These are phyloP conservation scores for Metroxylon sagu DNA, from an alignment of 176 grass and related monocot species.

Conservation along the genomic window DNA sequence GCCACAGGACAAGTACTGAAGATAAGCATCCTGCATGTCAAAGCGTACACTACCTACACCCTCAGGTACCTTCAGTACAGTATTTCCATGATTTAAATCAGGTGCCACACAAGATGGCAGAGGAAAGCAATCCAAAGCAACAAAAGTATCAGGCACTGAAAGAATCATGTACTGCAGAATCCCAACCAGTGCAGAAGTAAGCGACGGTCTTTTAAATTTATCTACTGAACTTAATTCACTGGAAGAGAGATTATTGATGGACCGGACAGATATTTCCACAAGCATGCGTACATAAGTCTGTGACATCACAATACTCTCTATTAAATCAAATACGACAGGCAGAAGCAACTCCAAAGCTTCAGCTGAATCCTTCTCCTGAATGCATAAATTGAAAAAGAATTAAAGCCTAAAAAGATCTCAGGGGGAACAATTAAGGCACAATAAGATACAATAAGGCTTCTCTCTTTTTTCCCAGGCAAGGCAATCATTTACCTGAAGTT, in stretches of 20 bases:
- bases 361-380: slow-evolving; percentile 81
- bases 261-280: slow-evolving; percentile 58
- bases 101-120: slow-evolving; percentile 60
- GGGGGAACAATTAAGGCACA: slow-evolving; percentile 12
- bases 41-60: slow-evolving; percentile 48
- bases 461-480: neutral
- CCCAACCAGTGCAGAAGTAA: slow-evolving; percentile 59
- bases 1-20: slow-evolving; percentile 75
- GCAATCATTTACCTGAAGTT: slow-evolving; percentile 59
- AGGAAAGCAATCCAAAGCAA: slow-evolving; percentile 97
- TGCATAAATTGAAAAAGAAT: slow-evolving; percentile 2
- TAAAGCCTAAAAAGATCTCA: neutral
- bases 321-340: slow-evolving; percentile 53
- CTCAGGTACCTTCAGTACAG: slow-evolving; percentile 54
- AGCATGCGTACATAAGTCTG: slow-evolving; percentile 78
- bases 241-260: slow-evolving; percentile 48
- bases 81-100: slow-evolving; percentile 59
- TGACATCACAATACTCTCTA: slow-evolving; percentile 71
- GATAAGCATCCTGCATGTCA: slow-evolving; percentile 55
- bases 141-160: slow-evolving; percentile 87
- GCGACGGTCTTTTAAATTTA: slow-evolving; percentile 48
- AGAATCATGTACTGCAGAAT: slow-evolving; percentile 80
- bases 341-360: slow-evolving; percentile 88
- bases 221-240: slow-evolving; percentile 24
- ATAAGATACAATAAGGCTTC: neutral